These are phyloP conservation scores for Dictyophora rubrovolvata DNA, from an alignment of 768 basidiomycete genomes.

Conservation along the genomic window DNA sequence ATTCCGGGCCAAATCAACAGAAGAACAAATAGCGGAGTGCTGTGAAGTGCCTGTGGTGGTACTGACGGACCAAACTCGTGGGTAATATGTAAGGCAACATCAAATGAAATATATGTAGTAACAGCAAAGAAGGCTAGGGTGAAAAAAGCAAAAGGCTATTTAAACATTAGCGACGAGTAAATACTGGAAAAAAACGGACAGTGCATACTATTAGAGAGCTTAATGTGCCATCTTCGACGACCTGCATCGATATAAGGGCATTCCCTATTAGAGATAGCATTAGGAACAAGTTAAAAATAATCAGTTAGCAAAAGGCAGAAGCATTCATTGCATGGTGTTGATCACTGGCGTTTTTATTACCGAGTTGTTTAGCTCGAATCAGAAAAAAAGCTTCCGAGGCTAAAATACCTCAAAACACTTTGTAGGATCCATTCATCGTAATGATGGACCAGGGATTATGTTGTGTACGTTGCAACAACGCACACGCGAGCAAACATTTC, in stretches of 20 bases:
- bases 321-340: no score
- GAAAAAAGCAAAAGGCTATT: conserved; percentile 55
- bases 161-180: background rate
- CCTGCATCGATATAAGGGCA: conserved; percentile 72
- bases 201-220: conserved; percentile 52
- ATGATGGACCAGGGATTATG: no score
- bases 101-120: conserved; percentile 77
- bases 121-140: conserved; percentile 51
- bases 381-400: conserved; percentile 1
- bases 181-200: conserved; percentile 1
- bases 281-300: background rate
- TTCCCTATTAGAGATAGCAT: conserved; percentile 34
- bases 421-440: no score
- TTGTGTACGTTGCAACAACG: no score
- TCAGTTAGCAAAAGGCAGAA: background rate
- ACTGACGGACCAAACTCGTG: conserved; percentile 46
- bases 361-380: no score
- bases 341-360: no score
- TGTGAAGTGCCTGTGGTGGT: conserved; percentile 46
- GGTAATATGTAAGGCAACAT: conserved; percentile 64
- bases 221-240: conserved; percentile 85
- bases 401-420: background rate
- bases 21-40: conserved; percentile 71
- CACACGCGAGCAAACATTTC: no score
- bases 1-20: conserved; percentile 70